Conservation (phyloP, 345 rosid genomes). For the Bruguiera sexangula region DNA sequence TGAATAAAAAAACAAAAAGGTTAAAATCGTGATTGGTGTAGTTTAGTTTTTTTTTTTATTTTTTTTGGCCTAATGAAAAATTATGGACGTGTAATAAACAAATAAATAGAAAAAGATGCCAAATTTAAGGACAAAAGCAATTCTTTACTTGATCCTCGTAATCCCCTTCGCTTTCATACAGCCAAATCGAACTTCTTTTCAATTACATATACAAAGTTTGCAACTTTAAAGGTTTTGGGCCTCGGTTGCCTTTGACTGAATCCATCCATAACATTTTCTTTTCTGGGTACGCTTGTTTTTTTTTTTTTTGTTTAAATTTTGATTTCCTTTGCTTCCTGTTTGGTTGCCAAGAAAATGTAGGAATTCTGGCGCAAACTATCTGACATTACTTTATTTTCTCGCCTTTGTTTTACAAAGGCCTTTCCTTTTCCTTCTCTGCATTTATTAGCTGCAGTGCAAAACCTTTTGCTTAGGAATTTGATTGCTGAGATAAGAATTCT, state of each 20-base stretch:
- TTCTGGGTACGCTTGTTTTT: not conserved
- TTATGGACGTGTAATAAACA: not conserved
- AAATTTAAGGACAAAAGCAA: slow-evolving; percentile 20
- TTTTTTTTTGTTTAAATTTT: slow-evolving; percentile 8
- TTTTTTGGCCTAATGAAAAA: too few relatives aligned
- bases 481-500: too few relatives aligned
- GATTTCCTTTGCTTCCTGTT: slow-evolving; percentile 9
- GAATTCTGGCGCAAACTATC: not conserved
- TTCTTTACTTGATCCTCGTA: slow-evolving; percentile 16
- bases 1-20: too few relatives aligned
- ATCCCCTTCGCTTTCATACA: not conserved
- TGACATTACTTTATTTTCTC: not conserved
- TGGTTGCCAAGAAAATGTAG: slow-evolving; percentile 9
- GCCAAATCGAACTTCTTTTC: not conserved
- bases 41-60: too few relatives aligned
- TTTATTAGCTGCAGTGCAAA: too few relatives aligned
- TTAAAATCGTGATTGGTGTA: too few relatives aligned
- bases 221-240: too few relatives aligned
- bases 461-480: too few relatives aligned
- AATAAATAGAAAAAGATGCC: slow-evolving; percentile 12
- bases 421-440: too few relatives aligned
- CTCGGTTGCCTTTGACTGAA: too few relatives aligned
- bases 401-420: too few relatives aligned
- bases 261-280: not conserved
- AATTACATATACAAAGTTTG: too few relatives aligned